Base-by-base conservation (phyloP, 441 rosid species). In the Populus hybrid region DNA sequence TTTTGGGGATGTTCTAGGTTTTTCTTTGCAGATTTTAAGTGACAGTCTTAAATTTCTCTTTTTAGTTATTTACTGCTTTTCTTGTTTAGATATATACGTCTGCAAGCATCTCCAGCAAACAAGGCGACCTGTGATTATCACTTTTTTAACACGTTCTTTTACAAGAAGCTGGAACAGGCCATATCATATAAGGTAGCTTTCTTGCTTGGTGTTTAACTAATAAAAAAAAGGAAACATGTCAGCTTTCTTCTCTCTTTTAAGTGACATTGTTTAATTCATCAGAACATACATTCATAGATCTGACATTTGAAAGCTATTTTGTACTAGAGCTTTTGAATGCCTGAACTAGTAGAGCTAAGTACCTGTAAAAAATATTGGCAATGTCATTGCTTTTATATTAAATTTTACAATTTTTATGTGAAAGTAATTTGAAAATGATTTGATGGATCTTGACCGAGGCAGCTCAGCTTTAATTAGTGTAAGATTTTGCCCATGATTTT, bases 81-180 rank as follows among this genome's bases (percentile, higher is more conserved):
- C 79, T 76, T 83, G 72, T 70, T 61, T 85, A 94, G 99, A 82
- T 94, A 87, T 83, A 84, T 94, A 77, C 89, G 85, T 88, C 86
- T 83, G 82, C 91, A 88, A 79, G 86, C 86, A 65, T 83, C 90
- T 73, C 76, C 86, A 77, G 72, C 87, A 61, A 85, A 86, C 76
- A 84, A 87, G 80, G 90, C 87, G 61, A 81, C 79, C 65, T 76
- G 77, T 21, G 91, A 91, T 83, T 92, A 82, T 83, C 98, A 90
- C 80, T 89, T 92, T 80, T 93, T 94, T 81, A 93, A 88, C 82
- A 96, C 99, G 26, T 96, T 89, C 83, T 96, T 96, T 83, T 94
- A 96, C 86, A 86, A 85, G 80, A 96, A 94, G 91, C 97, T 96
- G 73, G 88, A 79, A 81, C 93, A 91, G 72, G 93, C 94, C 79